These are phyloP conservation scores for Yarrowia galli DNA, from an alignment of 1,139 yeast genomes.

Conservation along the genomic window DNA sequence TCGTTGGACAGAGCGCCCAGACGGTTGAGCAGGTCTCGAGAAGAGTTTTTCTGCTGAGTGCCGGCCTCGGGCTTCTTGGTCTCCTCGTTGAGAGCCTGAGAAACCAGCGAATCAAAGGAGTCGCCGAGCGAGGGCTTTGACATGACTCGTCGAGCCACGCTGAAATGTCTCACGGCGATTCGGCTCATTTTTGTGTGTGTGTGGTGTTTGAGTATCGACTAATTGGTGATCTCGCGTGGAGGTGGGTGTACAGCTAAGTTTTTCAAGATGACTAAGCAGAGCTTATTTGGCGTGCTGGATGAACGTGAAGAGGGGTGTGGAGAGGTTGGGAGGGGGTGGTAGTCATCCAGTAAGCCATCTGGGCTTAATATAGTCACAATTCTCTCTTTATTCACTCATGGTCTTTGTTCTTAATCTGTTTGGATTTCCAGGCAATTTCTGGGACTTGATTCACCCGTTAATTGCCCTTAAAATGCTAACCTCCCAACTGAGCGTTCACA, in stretches of 20 bases:
- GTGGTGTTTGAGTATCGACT: background rate
- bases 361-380: no score
- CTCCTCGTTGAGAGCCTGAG: conserved; percentile 31
- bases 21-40: conserved; percentile 30
- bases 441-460: no score
- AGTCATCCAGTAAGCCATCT: no score
- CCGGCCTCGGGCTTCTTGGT: conserved; percentile 13
- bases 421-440: no score
- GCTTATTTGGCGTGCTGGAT: background rate
- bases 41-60: conserved; percentile 25
- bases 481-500: no score
- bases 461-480: no score
- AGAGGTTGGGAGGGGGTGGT: no score
- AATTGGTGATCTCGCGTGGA: conserved; percentile 14
- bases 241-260: conserved; percentile 4
- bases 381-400: no score
- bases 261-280: conserved; percentile 16
- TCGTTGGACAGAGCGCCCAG: conserved; percentile 37
- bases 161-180: conserved; percentile 31
- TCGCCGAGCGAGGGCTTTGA: conserved; percentile 29
- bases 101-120: conserved; percentile 26
- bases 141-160: conserved; percentile 34
- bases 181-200: conserved; percentile 19
- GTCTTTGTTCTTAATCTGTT: no score
- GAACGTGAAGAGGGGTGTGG: no score